These are phyloP conservation scores for Rhodosporidiobolus sp. DNA, from an alignment of 768 basidiomycete species.

Conservation along the genomic window DNA sequence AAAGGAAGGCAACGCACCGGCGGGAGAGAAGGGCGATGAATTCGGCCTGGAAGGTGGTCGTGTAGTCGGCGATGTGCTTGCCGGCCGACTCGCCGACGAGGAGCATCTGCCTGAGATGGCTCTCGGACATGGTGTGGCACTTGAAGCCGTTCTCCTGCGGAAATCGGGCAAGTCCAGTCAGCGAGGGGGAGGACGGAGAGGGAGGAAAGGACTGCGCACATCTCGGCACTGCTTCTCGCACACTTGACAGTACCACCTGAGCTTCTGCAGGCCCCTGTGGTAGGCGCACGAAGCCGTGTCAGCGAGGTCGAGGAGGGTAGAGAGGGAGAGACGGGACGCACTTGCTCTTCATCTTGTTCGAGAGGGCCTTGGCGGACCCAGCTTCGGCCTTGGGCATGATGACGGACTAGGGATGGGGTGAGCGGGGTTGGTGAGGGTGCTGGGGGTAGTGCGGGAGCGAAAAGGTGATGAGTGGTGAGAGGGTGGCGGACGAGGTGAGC, in stretches of 20 bases:
- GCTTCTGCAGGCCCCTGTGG: slow-evolving; percentile 66
- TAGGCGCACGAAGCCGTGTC: neutral
- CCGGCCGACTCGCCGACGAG: slow-evolving; percentile 93
- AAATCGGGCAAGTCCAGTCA: neutral
- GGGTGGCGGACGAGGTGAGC: too few relatives aligned
- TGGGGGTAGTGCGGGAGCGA: too few relatives aligned
- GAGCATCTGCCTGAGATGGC: slow-evolving; percentile 93
- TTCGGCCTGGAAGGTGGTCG: slow-evolving; percentile 78
- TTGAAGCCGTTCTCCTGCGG: slow-evolving; percentile 97
- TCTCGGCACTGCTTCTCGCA: slow-evolving; percentile 93
- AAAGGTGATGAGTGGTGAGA: too few relatives aligned
- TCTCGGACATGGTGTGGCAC: slow-evolving; percentile 81
- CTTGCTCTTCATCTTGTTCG: slow-evolving; percentile 36
- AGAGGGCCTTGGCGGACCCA: slow-evolving; percentile 49
- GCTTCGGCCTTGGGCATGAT: slow-evolving; percentile 49
- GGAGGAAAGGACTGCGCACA: slow-evolving; percentile 13
- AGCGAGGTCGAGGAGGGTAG: neutral
- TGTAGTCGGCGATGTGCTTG: slow-evolving; percentile 85
- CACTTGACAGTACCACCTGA: slow-evolving; percentile 98
- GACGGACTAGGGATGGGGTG: neutral
- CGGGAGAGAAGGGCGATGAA: slow-evolving; percentile 87
- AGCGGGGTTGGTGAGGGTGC: neutral
- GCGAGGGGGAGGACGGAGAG: neutral
- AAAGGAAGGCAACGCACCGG: slow-evolving; percentile 48
- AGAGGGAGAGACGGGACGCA: neutral